These are phyloP conservation scores for Lindgomyces ingoldianus DNA, from an alignment of 495 filamentous ascomycete species.

Conservation along the genomic window DNA sequence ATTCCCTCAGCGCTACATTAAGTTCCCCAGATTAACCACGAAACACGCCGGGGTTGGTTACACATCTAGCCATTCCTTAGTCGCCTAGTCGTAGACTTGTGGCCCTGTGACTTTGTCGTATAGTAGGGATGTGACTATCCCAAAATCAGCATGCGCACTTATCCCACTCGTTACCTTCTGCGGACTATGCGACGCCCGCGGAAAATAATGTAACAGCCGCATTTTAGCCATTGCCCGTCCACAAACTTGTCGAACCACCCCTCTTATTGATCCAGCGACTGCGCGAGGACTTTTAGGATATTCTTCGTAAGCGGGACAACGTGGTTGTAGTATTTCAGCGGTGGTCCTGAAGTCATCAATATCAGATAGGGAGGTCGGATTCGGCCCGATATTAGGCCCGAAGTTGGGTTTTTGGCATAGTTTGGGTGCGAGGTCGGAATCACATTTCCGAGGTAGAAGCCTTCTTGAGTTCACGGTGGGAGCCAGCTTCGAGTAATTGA, in stretches of 20 bases:
- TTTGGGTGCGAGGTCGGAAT: slow-evolving; percentile 25
- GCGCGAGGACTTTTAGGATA: slow-evolving; percentile 42
- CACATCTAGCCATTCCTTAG: slow-evolving; percentile 41
- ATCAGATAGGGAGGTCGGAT: slow-evolving; percentile 1
- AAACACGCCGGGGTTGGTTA: slow-evolving; percentile 41
- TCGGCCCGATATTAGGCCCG: slow-evolving; percentile 37
- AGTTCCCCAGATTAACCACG: slow-evolving; percentile 47
- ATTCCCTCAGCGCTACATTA: slow-evolving; percentile 40
- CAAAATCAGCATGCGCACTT: slow-evolving; percentile 48
- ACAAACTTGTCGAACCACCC: slow-evolving; percentile 27
- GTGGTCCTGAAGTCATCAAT: slow-evolving; percentile 35
- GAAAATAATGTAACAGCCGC: slow-evolving; percentile 47
- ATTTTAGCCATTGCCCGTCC: slow-evolving; percentile 32
- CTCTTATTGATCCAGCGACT: slow-evolving; percentile 17
- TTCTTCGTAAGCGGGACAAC: slow-evolving; percentile 16
- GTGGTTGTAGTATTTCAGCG: slow-evolving; percentile 14
- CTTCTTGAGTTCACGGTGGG: slow-evolving; percentile 28
- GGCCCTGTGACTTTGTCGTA: slow-evolving; percentile 44
- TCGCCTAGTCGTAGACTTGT: slow-evolving; percentile 41
- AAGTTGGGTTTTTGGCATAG: slow-evolving; percentile 21
- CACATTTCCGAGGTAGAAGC: slow-evolving; percentile 41
- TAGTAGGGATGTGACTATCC: slow-evolving; percentile 47
- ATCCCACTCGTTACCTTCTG: slow-evolving; percentile 39
- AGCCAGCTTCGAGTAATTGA: slow-evolving; percentile 23
- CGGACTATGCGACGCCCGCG: slow-evolving; percentile 17